Base-by-base conservation (phyloP, 148 eudicot genomes). In the Cornus controversa region DNA sequence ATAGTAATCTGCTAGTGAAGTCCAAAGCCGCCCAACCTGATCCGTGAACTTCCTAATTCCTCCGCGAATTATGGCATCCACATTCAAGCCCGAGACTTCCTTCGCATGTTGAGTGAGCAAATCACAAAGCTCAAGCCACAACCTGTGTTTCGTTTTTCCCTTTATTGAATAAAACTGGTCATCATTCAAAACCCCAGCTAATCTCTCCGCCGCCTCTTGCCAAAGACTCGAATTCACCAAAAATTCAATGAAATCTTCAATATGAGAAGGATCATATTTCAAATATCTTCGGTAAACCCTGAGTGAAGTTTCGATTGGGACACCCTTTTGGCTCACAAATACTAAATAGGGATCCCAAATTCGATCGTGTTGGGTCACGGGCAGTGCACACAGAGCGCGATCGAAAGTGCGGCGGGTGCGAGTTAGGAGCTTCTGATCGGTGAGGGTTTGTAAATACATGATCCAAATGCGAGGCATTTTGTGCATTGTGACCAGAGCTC, bases 401-500 rank as follows among this genome's bases (percentile, higher is more conserved):
- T 96, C 98, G 27, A 96, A 96, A 1, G 92, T 77, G 4, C 92
- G 72, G 10, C 99, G 86, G 1, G 99, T 87, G 3, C 81, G 70
- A 0, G 90, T 89, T 9, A 93, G 79, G 34, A 89, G 31, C 77
- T 91, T 91, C 80, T 96, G 98, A 6, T 79, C 73, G 6, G 89
- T 90, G 71, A 96, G 81, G 28, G 82, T 84, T 50, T 60, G 79
- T 70, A 96, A 65, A 50, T 91, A 96, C 99, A 93, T 93, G 66
- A 90, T 89, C 99, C 99, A 96, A 78, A 93, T 86, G 0, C 98
- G 82, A 0, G 99, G 99, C 99, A 93, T 93, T 73, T 96, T 96
- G 79, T 96, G 99, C 99, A 96, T 93, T 1, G 94, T 90, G 24
- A 92, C 94, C 1, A 96, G 84, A 22, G 98, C 94, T 2, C 99